Conservation (phyloP, 2,329 filamentous ascomycete genomes). For the Dothistroma septosporum region DNA sequence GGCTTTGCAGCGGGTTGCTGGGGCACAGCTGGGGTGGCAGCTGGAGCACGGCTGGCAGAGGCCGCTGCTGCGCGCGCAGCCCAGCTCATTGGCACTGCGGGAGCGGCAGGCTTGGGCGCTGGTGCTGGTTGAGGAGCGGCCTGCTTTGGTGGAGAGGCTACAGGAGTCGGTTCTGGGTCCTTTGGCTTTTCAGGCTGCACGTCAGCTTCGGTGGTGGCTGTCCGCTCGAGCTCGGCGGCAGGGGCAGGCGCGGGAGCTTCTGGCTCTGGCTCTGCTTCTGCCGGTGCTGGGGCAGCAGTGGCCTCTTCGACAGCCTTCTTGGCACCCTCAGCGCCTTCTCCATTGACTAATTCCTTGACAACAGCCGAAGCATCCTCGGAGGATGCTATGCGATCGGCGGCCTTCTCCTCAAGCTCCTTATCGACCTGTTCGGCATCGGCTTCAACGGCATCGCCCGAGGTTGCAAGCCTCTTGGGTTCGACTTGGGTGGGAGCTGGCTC, state of each 20-base stretch:
- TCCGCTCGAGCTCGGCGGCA: slow-evolving; percentile 34
- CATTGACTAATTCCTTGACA: slow-evolving; percentile 31
- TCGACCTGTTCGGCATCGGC: slow-evolving; percentile 55
- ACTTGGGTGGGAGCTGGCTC: slow-evolving; percentile 40
- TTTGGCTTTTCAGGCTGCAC: slow-evolving; percentile 58
- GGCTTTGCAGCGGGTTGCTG: slow-evolving; percentile 25
- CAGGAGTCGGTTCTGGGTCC: slow-evolving; percentile 54
- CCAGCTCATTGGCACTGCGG: slow-evolving; percentile 62
- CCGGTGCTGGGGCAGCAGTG: slow-evolving; percentile 28
- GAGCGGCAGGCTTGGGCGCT: slow-evolving; percentile 50
- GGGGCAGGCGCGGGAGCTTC: slow-evolving; percentile 27
- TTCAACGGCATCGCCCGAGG: slow-evolving; percentile 39
- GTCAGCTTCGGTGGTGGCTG: slow-evolving; percentile 37
- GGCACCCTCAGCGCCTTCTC: slow-evolving; percentile 37
- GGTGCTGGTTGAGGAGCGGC: slow-evolving; percentile 50
- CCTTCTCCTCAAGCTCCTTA: slow-evolving; percentile 69
- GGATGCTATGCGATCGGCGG: slow-evolving; percentile 32
- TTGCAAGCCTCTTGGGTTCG: slow-evolving; percentile 29
- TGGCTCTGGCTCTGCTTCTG: slow-evolving; percentile 27
- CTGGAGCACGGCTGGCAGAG: slow-evolving; percentile 29
- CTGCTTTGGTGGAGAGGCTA: slow-evolving; percentile 36
- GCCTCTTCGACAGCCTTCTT: slow-evolving; percentile 35
- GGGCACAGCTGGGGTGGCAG: slow-evolving; percentile 34
- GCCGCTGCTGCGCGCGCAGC: slow-evolving; percentile 62
- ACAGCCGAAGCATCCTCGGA: slow-evolving; percentile 22